These are phyloP conservation scores for Thermomyces lanuginosus DNA, from an alignment of 2,329 filamentous ascomycete genomes.

Conservation along the genomic window DNA sequence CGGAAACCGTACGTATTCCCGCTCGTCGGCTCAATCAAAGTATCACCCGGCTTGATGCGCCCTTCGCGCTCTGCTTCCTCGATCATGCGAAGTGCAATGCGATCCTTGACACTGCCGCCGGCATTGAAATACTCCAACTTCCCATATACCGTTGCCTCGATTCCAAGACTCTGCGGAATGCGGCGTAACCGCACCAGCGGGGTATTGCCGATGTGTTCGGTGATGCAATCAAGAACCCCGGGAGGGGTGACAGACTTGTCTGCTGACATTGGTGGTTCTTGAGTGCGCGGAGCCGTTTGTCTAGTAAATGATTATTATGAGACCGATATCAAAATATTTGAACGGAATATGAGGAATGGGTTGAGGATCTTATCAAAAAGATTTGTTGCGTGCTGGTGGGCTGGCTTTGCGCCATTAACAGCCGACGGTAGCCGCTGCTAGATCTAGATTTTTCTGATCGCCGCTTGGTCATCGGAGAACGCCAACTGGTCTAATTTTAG, in stretches of 20 bases:
- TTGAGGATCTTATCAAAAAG: too few species aligned
- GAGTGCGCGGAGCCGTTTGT: too few species aligned
- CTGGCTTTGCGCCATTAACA: too few species aligned
- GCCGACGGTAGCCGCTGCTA: too few species aligned
- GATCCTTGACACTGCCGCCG: constrained; percentile 83
- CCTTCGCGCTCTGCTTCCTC: constrained; percentile 84
- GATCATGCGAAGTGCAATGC: constrained; percentile 93
- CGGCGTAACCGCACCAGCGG: constrained; percentile 90
- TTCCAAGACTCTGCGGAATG: constrained; percentile 76
- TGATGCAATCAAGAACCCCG: constrained; percentile 48
- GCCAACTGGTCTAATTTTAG: too few species aligned
- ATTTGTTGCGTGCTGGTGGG: too few species aligned
- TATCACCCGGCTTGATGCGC: constrained; percentile 92
- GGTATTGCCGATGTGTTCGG: constrained; percentile 84
- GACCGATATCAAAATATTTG: too few species aligned
- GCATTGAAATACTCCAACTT: constrained; percentile 92
- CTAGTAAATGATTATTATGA: too few species aligned
- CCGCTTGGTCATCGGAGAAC: too few species aligned
- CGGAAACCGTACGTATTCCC: constrained; percentile 55
- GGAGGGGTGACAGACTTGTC: constrained; percentile 35
- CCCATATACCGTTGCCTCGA: constrained; percentile 76
- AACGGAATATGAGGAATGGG: too few species aligned
- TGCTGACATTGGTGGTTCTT: too few species aligned
- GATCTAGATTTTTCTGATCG: too few species aligned
- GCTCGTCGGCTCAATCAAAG: constrained; percentile 91